Base-by-base conservation (phyloP, 108 stramenopile species). In the Pelagomonas calceolata region DNA sequence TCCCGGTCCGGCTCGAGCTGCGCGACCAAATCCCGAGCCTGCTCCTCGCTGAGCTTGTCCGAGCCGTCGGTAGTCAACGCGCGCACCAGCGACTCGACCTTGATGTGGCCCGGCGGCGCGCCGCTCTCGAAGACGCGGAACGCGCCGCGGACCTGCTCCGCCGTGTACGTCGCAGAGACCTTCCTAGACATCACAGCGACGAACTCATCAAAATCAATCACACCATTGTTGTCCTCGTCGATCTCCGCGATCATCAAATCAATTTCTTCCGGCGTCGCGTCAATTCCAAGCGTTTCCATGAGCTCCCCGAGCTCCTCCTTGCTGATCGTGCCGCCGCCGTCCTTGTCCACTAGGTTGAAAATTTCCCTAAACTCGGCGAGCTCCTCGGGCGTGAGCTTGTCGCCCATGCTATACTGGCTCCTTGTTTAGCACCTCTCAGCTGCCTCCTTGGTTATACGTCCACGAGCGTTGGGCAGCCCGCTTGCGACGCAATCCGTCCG, bases 221-320 rank as follows among this genome's bases (percentile, higher is more conserved):
- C 83, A 30, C 87, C 87, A 44, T 84, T 85, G 60, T 75, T 75
- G 69, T 86, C 82, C 67, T 83, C 77, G 73, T 87, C 86, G 35
- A 87, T 86, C 68, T 88, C 87, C 17, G 75, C 66, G 32, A 88
- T 81, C 87, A 88, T 88, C 21, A 84, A 72, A 30, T 86, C 86
- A 14, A 88, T 82, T 44, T 88, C 87, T 36, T 88, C 86, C 1
- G 86, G 81, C 0, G 75, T 79, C 10, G 85, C 87, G 75, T 86
- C 84, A 34, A 88, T 88, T 30, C 87, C 86, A 4, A 88, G 70
- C 4, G 87, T 86, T 30, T 84, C 85, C 85, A 88, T 78, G 32
- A 88, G 67, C 34, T 88, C 85, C 18, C 80, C 86, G 12, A 88
- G 81, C 72, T 88, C 87, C n/a, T 75, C 84, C 64, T 83, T 86